Base-by-base conservation (phyloP, 1,284 basidiomycete species). In the Inonotus hispidus region DNA sequence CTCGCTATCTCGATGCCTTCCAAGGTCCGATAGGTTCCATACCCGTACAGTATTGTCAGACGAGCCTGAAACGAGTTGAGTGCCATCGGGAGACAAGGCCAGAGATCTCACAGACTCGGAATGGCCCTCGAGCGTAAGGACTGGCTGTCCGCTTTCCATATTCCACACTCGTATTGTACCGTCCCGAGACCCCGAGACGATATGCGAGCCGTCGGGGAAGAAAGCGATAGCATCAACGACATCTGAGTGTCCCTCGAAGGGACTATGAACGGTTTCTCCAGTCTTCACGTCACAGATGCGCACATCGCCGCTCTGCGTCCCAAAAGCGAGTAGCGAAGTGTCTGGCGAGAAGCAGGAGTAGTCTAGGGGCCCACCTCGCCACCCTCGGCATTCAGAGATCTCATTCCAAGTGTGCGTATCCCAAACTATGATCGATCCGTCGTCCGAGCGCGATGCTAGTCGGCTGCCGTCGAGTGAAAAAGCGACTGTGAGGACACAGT, bases 141-240 rank as follows among this genome's bases (percentile, higher is more conserved):
- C 8, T 4, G 32, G 3, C 8, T 32, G 3, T 8, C 32, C 32
- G 32, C 32, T 32, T 32, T 32, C 32, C 8, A 32, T 8, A 32
- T 32, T 32, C 32, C 3, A 99, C 76, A 99, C 96, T 61, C 97
- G 88, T 74, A 99, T 98, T n/a, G 97, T 99, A n/a, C n/a, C n/a
- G 77, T 99, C 97, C 71, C 99, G 96, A 23, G 92, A 93, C 53
- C 88, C 85, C n/a, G 95, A 98, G 67, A 99, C 53, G 29, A 65
- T 52, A 13, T 32, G 37, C 23, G 5, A 23, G 1, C 64, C 64
- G 53, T 63, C 55, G n/a, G 62, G 59, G 6, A 58, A 60, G 55
- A 61, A 63, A 25, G 56, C 39, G 32, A 63, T 54, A 43, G 16
- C 13, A 3, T 43, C 4, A 13, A 5, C 52, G 32, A 5, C 5